These are phyloP conservation scores for Rhizopogon vinicolor DNA, from an alignment of 768 basidiomycete species.

Conservation along the genomic window DNA sequence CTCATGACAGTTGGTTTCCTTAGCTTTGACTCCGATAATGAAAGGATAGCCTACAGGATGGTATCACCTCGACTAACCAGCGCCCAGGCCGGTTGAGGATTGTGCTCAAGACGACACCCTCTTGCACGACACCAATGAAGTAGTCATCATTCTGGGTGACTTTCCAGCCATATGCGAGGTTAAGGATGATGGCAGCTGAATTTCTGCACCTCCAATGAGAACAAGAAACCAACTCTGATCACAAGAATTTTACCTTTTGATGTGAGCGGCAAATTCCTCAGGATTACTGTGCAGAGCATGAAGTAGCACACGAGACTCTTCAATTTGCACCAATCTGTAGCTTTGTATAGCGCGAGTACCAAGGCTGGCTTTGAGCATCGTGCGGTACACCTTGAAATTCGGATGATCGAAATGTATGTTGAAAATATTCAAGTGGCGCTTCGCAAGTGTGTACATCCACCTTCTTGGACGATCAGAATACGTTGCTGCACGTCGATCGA, in stretches of 20 bases:
- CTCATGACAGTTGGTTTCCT: neutral
- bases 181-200: neutral
- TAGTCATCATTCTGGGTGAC: neutral
- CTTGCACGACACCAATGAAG: neutral
- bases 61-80: neutral
- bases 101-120: rapidly evolving
- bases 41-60: neutral
- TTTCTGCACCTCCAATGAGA: neutral
- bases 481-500: neutral
- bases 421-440: neutral
- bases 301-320: neutral
- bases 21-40: neutral
- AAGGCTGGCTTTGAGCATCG: neutral
- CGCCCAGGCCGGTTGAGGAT: neutral
- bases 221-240: neutral
- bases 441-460: neutral
- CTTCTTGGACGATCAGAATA: neutral
- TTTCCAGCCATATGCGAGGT: neutral
- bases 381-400: neutral
- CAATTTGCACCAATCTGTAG: neutral
- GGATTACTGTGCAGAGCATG: neutral
- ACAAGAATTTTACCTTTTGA: neutral
- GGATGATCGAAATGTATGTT: neutral
- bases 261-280: neutral
- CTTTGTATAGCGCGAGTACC: neutral